phyloP scores from a whole-genome alignment of 2,329 filamentous ascomycete genomes.

The Rhynchosporium secalis region DNA sequence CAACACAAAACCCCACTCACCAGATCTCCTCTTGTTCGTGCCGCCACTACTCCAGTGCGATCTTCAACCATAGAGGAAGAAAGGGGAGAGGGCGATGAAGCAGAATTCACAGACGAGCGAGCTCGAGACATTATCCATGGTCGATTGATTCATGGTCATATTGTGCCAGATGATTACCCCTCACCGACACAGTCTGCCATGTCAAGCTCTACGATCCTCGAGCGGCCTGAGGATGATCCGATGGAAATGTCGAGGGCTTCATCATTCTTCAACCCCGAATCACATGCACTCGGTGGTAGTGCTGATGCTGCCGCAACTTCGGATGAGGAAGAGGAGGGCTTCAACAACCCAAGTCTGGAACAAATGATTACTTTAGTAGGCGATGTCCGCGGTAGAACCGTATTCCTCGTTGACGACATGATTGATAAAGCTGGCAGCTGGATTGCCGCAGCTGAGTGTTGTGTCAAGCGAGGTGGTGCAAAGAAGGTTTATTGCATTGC shows the following conservation, averaged over 20 bases:
- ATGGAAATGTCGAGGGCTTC: slow-evolving; percentile 82
- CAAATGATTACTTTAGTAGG: slow-evolving; percentile 98
- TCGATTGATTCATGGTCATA: slow-evolving; percentile 87
- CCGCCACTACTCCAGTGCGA: slow-evolving; percentile 28
- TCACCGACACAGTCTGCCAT: slow-evolving; percentile 73
- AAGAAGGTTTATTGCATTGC: slow-evolving; percentile 98
- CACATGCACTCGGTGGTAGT: slow-evolving; percentile 74
- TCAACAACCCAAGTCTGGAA: slow-evolving; percentile 77
- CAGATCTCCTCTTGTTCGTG: slow-evolving; percentile 31
- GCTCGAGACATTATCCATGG: slow-evolving; percentile 89
- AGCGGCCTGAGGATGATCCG: slow-evolving; percentile 68
- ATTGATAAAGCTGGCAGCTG: slow-evolving; percentile 96
- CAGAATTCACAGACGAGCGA: slow-evolving; percentile 61
- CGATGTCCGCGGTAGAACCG: slow-evolving; percentile 82
- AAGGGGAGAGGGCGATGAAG: slow-evolving; percentile 6
- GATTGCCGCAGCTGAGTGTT: slow-evolving; percentile 96
- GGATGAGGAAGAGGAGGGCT: slow-evolving; percentile 91
- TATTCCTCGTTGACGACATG: slow-evolving; percentile 98
- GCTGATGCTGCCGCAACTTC: slow-evolving; percentile 80
- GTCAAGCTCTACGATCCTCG: slow-evolving; percentile 54
- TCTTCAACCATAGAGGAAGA: slow-evolving; percentile 37
- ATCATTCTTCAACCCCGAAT: slow-evolving; percentile 70
- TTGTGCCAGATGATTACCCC: slow-evolving; percentile 90
- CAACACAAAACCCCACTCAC: slow-evolving; percentile 25
- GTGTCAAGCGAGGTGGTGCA: slow-evolving; percentile 87